Evolutionary conservation across 106 monocot species (phyloP).

Genomic region (Dactylorhiza incarnata): DNA sequence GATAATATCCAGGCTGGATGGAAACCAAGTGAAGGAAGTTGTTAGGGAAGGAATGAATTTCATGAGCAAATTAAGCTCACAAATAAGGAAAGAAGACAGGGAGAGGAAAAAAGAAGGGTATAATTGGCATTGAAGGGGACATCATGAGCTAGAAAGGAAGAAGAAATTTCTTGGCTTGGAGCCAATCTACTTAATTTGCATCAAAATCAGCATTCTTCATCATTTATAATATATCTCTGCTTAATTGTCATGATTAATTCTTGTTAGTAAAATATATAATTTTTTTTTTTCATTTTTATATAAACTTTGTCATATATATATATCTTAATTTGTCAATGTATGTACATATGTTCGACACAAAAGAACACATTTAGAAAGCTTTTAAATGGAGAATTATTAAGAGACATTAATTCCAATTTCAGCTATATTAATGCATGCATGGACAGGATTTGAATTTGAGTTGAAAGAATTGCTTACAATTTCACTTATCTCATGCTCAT

Average conservation of each 20-base stretch:
- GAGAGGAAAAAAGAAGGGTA: not conserved
- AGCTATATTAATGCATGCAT: no score
- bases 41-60: conserved; percentile 3
- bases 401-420: no score
- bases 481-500: no score
- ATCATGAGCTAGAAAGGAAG: no score
- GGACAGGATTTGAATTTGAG: not conserved
- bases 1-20: conserved; percentile 2
- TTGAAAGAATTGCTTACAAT: not conserved
- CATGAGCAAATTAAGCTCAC: not conserved
- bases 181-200: no score
- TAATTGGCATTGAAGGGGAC: no score
- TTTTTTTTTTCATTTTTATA: not conserved
- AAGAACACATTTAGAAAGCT: no score
- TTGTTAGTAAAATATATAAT: not conserved
- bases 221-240: not conserved
- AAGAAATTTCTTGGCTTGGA: no score
- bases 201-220: not conserved
- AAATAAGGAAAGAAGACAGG: not conserved
- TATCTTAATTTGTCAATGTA: not conserved
- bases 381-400: no score
- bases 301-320: not conserved
- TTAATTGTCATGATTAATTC: conserved; percentile 1
- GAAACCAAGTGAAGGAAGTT: conserved; percentile 1
- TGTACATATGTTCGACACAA: not conserved